Evolutionary conservation across 164 flowering plant species (phyloP), one percentile per base, ranked within the genome.

Genomic region (Chimonanthus salicifolius): DNA sequence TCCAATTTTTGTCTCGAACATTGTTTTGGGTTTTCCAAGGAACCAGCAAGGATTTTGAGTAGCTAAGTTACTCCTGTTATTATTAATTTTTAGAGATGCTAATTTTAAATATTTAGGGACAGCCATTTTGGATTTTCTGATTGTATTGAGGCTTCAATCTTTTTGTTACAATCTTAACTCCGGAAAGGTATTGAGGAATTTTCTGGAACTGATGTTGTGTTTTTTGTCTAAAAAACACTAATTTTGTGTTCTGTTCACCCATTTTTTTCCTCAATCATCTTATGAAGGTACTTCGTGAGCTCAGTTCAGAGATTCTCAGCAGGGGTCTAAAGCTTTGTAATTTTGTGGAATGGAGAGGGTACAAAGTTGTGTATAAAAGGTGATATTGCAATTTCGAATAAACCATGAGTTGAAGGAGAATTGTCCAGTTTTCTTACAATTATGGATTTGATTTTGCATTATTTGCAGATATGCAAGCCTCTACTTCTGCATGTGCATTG

Each of bases 401-500:
- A 48, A 9, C 46, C 16, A 15, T 70, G 50, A 18, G 5, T 33
- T 50, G 13, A 68, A 4, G 15, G 15, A 68, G 7, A 47, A 4
- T 47, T 9, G 11, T 68, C 4, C 3, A 16, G 51, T 33, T 49
- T 2, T 68, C 54, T 68, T 1, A 47, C 43, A 16, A 15, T 11
- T 13, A 44, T 47, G 45, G 18, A 46, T 9, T 44, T 66, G 68
- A 66, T 4, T 49, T 72, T 64, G 10, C 49, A 18, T 4, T 16
- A 58, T 71, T 16, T 72, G 79, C 88, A 87, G 94, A 83, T 89
- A 89, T 79, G 97, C 97, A 47, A 92, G 97, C 80, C 88, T 94
- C 47, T 94, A 94, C 76, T 94, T 92, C 86, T 94, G 98, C 81
- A 94, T 94, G 96, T 90, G 98, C 83, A 85, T 92, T 76, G 92